Base-by-base conservation (phyloP, 1,284 basidiomycete genomes). In the Amylostereum chailletii region DNA sequence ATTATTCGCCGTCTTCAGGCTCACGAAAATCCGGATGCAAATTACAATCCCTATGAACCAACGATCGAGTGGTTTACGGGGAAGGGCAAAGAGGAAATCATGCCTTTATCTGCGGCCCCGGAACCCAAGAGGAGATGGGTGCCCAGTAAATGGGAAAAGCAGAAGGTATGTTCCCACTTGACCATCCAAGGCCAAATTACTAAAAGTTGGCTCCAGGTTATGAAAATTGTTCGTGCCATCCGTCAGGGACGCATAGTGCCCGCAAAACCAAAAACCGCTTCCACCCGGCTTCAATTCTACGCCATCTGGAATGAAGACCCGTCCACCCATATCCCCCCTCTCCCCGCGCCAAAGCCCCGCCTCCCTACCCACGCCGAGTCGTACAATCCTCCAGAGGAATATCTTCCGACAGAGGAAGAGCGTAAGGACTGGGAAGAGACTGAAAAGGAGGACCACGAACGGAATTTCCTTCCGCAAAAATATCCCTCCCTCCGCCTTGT, bases 161-260 rank as follows among this genome's bases (percentile, higher is more conserved):
- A 97, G 77, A 99, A 99, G 81, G 93, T 89, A 59, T 52, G 67
- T 51, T 32, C 29, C 37, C 37, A 42, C 10, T n/a, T 33, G 10
- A n/a, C n/a, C 26, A 5, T n/a, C 34, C 6, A 29, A 11, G 27
- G 5, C 31, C 19, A 19, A 45, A 9, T 33, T 33, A 51, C 33
- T 45, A 11, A 26, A 43, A 7, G 34, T 26, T 5, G 10, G 3
- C 3, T 38, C 32, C 55, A 94, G 91, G 82, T 99, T 58, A 97
- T 99, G 94, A 99, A 99, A 80, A 98, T 99, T 58, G 95, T 99
- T 53, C 92, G 94, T 48, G 95, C 95, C 10, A 99, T 99, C 61
- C 86, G 96, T 27, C 85, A 94, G 71, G 96, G 96, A 38, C 84
- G 92, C 34, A 99, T 99, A 58, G 63, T 93, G 4, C 89, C 94